These are phyloP conservation scores for Rhizomucor miehei DNA, from an alignment of 371 early-diverging fungal species.

Conservation along the genomic window DNA sequence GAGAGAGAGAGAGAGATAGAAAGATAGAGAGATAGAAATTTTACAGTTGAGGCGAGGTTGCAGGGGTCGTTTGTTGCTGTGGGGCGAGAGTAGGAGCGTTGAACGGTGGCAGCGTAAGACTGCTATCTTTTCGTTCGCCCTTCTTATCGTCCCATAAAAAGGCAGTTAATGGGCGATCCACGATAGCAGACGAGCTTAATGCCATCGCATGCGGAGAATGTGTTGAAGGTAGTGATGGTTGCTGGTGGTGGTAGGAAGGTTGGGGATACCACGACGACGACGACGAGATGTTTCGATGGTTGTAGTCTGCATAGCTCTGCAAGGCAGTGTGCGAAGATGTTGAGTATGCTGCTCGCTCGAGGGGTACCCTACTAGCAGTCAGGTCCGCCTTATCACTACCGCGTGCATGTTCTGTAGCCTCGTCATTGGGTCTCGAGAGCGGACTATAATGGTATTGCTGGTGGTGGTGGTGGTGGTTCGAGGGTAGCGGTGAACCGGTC, in stretches of 20 bases:
- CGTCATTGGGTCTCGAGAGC: too few species aligned
- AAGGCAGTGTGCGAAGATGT: not conserved
- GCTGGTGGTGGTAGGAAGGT: not conserved
- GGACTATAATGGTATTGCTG: too few species aligned
- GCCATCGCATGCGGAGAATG: conserved; percentile 8
- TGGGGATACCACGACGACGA: conserved; percentile 2
- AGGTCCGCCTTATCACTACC: too few species aligned
- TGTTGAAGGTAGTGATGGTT: conserved; percentile 6
- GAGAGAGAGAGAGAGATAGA: too few species aligned
- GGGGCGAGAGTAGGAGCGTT: not conserved
- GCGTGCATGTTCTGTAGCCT: too few species aligned
- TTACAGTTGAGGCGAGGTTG: too few species aligned
- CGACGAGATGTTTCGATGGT: not conserved
- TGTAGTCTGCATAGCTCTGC: conserved; percentile 1
- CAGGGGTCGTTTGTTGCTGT: too few species aligned
- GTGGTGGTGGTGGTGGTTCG: too few species aligned
- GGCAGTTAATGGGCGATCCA: conserved; percentile 37
- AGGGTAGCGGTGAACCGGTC: too few species aligned
- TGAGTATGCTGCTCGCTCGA: too few species aligned
- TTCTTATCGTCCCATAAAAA: conserved; percentile 31
- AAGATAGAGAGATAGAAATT: too few species aligned
- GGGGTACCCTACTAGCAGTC: too few species aligned
- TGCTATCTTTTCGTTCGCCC: conserved; percentile 2
- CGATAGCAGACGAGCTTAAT: conserved; percentile 12
- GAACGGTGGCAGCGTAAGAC: conserved; percentile 3